Base-by-base conservation (phyloP, 306 rosid species). In the Cucumis cinereus region DNA sequence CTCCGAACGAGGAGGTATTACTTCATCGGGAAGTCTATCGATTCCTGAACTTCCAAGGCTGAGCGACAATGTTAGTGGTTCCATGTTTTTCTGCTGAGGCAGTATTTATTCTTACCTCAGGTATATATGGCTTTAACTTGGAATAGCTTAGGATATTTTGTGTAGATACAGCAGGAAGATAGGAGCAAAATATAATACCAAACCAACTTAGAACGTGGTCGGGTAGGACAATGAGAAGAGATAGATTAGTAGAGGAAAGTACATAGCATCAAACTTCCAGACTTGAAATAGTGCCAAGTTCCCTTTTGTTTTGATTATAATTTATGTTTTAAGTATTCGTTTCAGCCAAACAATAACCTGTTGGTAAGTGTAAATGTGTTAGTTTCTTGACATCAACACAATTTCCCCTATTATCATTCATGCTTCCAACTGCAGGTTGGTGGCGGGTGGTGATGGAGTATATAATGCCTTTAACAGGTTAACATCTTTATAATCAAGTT, bases 11-110 rank as follows among this genome's bases (percentile, higher is more conserved):
- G 79, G 62, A 54, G 74, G 77, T 56, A 10, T 54, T 24, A 49
- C 81, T 14, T 71, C 85, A 4, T 79, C 67, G 15, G 87, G 83
- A 56, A 76, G 76, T 70, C 55, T 74, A 54, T 89, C 85, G 19
- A 63, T 91, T 14, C 89, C 87, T 7, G 96, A 88, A 81, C 95
- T 90, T 74, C 96, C 98, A 22, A 83, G 79, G 86, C 75, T 91
- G 87, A 86, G 85, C 56, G 50, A 50, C 62, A 80, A 83, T 4
- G 90, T 92, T 33, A 52, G 54, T 77, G 75, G 83, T 43, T 81
- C 88, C 72, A 94, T 94, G 96, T 94, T 94, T 88, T 91, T 91
- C 81, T 94, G 95, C 64, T 91, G 88, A 94, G 73, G 69, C 40
- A 52, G 43, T 73, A 64, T 81, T 45, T 38, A n/a, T 58, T 19